Evolutionary conservation across 352 stramenopile genomes (phyloP), one percentile per base, ranked within the genome.

Genomic region (Phytopythium montanum): DNA sequence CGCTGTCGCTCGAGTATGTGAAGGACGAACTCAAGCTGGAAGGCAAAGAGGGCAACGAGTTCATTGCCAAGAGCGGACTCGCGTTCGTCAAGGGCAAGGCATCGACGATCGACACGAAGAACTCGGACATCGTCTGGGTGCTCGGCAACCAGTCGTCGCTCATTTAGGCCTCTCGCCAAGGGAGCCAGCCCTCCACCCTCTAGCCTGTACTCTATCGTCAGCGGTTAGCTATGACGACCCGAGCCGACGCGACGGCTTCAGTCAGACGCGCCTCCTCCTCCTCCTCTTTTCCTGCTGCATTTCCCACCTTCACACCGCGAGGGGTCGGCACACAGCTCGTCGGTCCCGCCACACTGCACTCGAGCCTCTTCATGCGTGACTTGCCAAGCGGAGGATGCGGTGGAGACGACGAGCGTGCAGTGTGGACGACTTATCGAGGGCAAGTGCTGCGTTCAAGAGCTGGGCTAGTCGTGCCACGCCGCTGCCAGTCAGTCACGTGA

Each of bases 71-170:
- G 60, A 82, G 76, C 61, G 87, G 87, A 44, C 60, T 95, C 44
- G 69, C 70, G 41, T 87, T 90, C 29, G 65, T 93, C 21, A 79
- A 79, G 46, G 78, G 75, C 44, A 79, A 82, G 60, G 85, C 81
- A 49, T 69, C 63, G 6, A 70, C 85, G 29, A 78, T 93, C 29
- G 84, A 95, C 59, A 92, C 79, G 31, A 95, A 94, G 62, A 76
- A 64, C 45, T 94, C 86, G 28, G 80, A 92, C 46, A 90, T 95
- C 56, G 86, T 94, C 8, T 92, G 82, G 79, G 79, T 82, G 51
- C 74, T 95, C 54, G 84, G 82, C 56, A 77, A 85, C 63, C 74
- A 88, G 49, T 92, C 85, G 5, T 94, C 85, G 31, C 85, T 94
- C 68, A 94, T 94, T 69, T 94, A 94, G 68, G 52, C 45, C 58